phyloP scores from a whole-genome alignment of 2,329 filamentous ascomycete species.

The Phaeophleospora eucalypticola region DNA sequence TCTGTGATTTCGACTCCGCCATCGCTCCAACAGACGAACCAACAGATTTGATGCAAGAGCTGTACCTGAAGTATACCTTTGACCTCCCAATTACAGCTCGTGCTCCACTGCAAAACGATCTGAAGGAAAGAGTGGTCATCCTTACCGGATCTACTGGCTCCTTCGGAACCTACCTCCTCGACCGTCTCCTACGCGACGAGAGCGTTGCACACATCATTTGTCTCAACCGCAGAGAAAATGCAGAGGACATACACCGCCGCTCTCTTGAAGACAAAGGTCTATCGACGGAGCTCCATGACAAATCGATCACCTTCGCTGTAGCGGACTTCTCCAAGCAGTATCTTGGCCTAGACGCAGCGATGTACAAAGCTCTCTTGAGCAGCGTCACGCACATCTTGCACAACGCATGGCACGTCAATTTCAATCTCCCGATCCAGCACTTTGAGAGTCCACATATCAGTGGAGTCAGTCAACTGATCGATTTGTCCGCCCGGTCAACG shows the following conservation, averaged over 20 bases:
- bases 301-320: constrained; percentile 23
- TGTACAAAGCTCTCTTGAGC: constrained; percentile 22
- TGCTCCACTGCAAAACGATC: constrained; percentile 1
- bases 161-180: constrained; percentile 33
- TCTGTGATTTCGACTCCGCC: no score
- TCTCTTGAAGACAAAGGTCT: constrained; percentile 21
- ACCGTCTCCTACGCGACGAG: constrained; percentile 27
- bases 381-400: constrained; percentile 32
- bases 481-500: constrained; percentile 22
- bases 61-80: constrained; percentile 29
- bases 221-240: constrained; percentile 26
- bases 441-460: constrained; percentile 31
- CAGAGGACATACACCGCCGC: constrained; percentile 18
- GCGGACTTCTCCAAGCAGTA: constrained; percentile 22
- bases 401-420: constrained; percentile 38
- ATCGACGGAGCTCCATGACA: constrained; percentile 18
- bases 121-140: constrained; percentile 19
- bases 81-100: constrained; percentile 18
- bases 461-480: constrained; percentile 27
- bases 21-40: constrained; percentile 3
- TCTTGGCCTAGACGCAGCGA: constrained; percentile 22
- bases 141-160: constrained; percentile 37
- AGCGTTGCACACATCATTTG: constrained; percentile 30
- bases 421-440: constrained; percentile 32
- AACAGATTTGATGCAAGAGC: constrained; percentile 12